These are phyloP conservation scores for Maudiozyma serrabonitensis DNA, from an alignment of 805 yeast species.

Conservation along the genomic window DNA sequence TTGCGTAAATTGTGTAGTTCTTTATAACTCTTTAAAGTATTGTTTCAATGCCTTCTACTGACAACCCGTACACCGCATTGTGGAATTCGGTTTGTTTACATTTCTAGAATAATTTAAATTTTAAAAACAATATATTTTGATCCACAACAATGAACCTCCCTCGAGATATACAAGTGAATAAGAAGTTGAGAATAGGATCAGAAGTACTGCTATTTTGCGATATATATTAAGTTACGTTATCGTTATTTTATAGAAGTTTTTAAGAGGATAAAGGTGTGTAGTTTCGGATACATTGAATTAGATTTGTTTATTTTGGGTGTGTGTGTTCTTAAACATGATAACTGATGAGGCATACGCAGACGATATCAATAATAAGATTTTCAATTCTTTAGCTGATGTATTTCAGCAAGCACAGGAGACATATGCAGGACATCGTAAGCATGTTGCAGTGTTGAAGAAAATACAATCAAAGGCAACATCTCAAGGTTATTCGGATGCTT, in stretches of 20 bases:
- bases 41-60: too few species aligned
- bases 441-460: slow-evolving; percentile 51
- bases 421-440: slow-evolving; percentile 68
- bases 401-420: slow-evolving; percentile 75
- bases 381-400: slow-evolving; percentile 46
- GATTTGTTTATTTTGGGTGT: too few species aligned
- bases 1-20: neutral
- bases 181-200: too few species aligned
- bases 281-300: too few species aligned
- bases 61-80: too few species aligned
- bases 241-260: too few species aligned
- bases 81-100: neutral
- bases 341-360: slow-evolving; percentile 12
- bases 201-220: too few species aligned
- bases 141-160: too few species aligned
- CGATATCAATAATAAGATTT: slow-evolving; percentile 29
- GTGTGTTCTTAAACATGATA: neutral
- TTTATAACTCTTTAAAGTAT: neutral
- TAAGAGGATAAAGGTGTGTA: too few species aligned
- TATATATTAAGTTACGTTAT: too few species aligned
- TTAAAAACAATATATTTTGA: neutral
- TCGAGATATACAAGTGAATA: too few species aligned
- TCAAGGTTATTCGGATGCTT: slow-evolving; percentile 45
- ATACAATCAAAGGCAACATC: slow-evolving; percentile 47
- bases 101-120: neutral